Conservation (phyloP, 768 basidiomycete species). For the Clitopilus hobsonii region DNA sequence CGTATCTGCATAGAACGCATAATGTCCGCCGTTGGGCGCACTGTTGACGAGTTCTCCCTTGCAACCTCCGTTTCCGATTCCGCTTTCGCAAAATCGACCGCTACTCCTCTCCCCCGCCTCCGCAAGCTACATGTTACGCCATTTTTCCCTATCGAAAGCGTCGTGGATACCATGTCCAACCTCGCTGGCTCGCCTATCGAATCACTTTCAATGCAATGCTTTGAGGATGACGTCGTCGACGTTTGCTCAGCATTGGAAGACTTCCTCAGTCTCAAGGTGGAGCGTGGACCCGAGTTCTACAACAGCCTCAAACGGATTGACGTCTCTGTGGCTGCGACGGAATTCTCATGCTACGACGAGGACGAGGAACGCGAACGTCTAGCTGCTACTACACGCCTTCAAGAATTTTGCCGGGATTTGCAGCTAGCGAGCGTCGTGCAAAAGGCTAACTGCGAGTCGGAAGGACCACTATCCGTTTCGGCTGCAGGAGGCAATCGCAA, state of each 20-base stretch:
- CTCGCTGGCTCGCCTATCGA: constrained; percentile 59
- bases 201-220: constrained; percentile 52
- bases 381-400: constrained; percentile 38
- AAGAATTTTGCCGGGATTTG: constrained; percentile 47
- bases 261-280: constrained; percentile 49
- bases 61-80: constrained; percentile 39
- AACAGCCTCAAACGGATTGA: constrained; percentile 44
- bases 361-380: constrained; percentile 35
- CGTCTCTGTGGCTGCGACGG: constrained; percentile 38
- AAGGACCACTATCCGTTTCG: neutral
- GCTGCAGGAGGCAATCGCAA: neutral
- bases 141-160: constrained; percentile 56
- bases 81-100: constrained; percentile 35
- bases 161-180: constrained; percentile 54
- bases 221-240: constrained; percentile 61
- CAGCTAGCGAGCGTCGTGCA: constrained; percentile 32
- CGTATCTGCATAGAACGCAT: constrained; percentile 53
- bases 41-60: constrained; percentile 52
- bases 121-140: constrained; percentile 56
- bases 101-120: constrained; percentile 44
- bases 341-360: constrained; percentile 19
- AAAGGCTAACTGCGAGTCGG: constrained; percentile 9
- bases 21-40: constrained; percentile 52
- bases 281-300: constrained; percentile 45
- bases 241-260: constrained; percentile 51